Conservation (phyloP, 352 stramenopile genomes). For the Pythium chondricola region DNA sequence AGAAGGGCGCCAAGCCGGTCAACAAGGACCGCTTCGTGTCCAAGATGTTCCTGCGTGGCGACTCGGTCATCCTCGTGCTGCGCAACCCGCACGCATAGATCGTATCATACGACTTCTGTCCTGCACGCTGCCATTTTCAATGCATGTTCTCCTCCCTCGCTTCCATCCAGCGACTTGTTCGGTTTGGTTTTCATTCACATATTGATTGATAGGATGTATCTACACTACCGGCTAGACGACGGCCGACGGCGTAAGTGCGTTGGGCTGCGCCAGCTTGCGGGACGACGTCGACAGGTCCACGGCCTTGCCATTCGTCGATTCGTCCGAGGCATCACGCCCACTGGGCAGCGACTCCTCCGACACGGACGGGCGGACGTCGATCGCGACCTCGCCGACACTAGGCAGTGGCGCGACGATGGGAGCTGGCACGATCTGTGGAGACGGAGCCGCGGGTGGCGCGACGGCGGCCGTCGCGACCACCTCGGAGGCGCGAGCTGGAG, state of each 20-base stretch:
- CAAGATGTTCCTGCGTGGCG: constrained; percentile 99
- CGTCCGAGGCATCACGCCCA: too few relatives aligned
- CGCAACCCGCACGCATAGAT: constrained; percentile 91
- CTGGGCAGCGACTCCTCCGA: background rate
- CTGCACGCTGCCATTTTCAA: too few relatives aligned
- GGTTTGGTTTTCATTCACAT: too few relatives aligned
- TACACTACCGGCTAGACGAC: too few relatives aligned
- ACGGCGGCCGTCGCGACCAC: background rate
- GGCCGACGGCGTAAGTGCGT: constrained; percentile 46
- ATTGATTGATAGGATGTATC: too few relatives aligned
- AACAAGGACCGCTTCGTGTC: constrained; percentile 99
- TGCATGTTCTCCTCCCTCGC: too few relatives aligned
- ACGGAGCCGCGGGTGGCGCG: constrained; percentile 1
- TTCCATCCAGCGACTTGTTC: too few relatives aligned
- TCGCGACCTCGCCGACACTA: constrained; percentile 19
- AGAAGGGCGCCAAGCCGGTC: constrained; percentile 93
- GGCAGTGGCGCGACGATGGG: constrained; percentile 1
- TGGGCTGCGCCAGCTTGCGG: constrained; percentile 39
- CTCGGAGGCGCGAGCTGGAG: constrained; percentile 10
- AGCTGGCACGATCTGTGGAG: constrained; percentile 5
- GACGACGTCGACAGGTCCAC: constrained; percentile 25
- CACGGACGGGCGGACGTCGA: constrained; percentile 33
- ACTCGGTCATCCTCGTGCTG: constrained; percentile 99
- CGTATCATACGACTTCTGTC: too few relatives aligned
- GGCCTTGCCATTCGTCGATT: background rate